Percentiles rank a stretch among this genome's conserved stretches.
Evolutionary conservation across 805 yeast species (phyloP).

Genomic region (Kluyveromyces starmeri): DNA sequence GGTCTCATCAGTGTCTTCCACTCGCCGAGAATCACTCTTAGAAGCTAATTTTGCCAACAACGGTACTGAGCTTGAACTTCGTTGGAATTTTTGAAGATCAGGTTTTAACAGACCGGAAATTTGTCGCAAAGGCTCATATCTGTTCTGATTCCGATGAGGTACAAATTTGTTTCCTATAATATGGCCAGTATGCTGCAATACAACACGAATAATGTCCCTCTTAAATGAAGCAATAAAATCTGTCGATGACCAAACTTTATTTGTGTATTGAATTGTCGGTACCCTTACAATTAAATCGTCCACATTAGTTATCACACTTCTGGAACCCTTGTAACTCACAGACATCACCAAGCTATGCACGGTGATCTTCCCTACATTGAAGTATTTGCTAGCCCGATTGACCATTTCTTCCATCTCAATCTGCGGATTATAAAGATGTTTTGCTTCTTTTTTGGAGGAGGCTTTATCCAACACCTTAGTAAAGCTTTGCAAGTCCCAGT

Average conservation of each 20-base stretch:
- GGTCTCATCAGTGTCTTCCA: no score
- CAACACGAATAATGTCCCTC: conserved; percentile 47
- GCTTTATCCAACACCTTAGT: conserved; percentile 1
- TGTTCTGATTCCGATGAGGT: conserved; percentile 33
- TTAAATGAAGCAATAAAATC: conserved; percentile 45
- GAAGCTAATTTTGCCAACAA: not conserved
- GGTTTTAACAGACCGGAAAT: conserved; percentile 22
- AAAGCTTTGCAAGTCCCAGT: conserved; percentile 4
- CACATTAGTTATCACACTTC: conserved; percentile 49
- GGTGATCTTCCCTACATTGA: conserved; percentile 51
- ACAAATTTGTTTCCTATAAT: conserved; percentile 54
- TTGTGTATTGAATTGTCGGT: conserved; percentile 39
- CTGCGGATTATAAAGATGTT: not conserved
- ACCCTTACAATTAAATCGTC: conserved; percentile 43
- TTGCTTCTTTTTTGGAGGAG: not conserved
- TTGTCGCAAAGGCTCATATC: conserved; percentile 21
- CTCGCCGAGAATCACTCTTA: no score
- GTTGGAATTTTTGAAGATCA: not conserved
- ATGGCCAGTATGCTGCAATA: conserved; percentile 50
- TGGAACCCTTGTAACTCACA: conserved; percentile 62
- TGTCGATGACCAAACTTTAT: conserved; percentile 48
- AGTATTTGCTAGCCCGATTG: conserved; percentile 56
- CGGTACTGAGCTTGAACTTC: not conserved
- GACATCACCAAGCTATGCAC: conserved; percentile 41
- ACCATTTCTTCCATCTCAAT: conserved; percentile 54